These are phyloP conservation scores for Bacidia rubella DNA, from an alignment of 495 filamentous ascomycete genomes.

Conservation along the genomic window DNA sequence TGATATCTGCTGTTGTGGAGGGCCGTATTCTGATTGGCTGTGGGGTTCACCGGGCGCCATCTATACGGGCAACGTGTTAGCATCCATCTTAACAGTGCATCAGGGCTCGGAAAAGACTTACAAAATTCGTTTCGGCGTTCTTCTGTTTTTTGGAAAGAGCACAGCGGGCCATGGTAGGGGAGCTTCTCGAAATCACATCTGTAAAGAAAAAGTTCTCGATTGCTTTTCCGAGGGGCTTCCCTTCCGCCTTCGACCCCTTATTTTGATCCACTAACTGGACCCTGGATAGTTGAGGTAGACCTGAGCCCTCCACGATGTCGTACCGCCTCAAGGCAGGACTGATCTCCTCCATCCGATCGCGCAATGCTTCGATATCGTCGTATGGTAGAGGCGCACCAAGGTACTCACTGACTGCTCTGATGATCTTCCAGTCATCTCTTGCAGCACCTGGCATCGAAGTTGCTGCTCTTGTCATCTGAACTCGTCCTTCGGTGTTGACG, in stretches of 20 bases:
- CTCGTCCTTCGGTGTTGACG: conserved; percentile 92
- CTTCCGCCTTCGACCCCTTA: conserved; percentile 53
- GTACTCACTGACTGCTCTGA: conserved; percentile 82
- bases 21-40: conserved; percentile 11
- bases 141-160: conserved; percentile 64
- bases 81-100: conserved; percentile 62
- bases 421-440: conserved; percentile 96
- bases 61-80: conserved; percentile 64
- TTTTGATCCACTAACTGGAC: conserved; percentile 91
- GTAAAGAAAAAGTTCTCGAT: conserved; percentile 97
- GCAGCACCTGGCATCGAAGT: conserved; percentile 75
- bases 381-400: conserved; percentile 80
- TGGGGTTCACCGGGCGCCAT: conserved; percentile 57
- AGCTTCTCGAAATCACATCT: conserved; percentile 87
- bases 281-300: conserved; percentile 60
- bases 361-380: conserved; percentile 72
- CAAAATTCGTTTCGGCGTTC: conserved; percentile 67
- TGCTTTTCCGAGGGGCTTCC: conserved; percentile 61
- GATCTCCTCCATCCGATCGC: conserved; percentile 92
- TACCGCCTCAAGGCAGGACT: conserved; percentile 77
- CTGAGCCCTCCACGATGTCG: conserved; percentile 72
- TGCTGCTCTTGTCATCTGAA: conserved; percentile 81
- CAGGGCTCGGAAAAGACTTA: conserved; percentile 70
- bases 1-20: conserved; percentile 3
- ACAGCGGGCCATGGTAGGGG: conserved; percentile 93